Evolutionary conservation across 2,329 filamentous ascomycete species (phyloP).

Genomic region (Paraphoma sp.): DNA sequence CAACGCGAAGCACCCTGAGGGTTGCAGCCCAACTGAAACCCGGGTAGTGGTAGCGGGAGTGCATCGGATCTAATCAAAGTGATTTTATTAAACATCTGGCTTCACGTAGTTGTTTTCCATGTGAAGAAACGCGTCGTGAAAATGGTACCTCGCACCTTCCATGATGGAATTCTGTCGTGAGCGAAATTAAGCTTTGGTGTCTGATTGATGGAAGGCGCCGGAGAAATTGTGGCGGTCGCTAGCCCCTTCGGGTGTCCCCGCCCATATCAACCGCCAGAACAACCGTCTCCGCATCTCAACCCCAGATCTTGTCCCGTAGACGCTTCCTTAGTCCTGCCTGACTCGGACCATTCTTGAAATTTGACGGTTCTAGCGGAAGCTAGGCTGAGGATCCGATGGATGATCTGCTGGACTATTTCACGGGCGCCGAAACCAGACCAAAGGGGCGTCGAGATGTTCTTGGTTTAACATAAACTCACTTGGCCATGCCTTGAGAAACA

Average conservation of each 20-base stretch:
- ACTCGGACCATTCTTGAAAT: not conserved
- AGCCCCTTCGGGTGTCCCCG: constrained; percentile 13
- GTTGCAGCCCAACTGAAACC: not conserved
- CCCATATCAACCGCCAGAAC: constrained; percentile 10
- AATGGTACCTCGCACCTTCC: not conserved
- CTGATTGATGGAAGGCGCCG: constrained; percentile 33
- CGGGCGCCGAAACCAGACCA: no score
- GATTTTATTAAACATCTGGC: not conserved
- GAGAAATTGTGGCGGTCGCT: constrained; percentile 25
- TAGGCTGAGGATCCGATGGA: not conserved
- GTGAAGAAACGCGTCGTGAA: not conserved
- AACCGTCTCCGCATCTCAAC: constrained; percentile 20
- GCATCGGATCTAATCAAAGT: not conserved
- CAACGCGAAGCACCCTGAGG: not conserved
- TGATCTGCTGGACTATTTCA: not conserved
- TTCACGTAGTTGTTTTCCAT: not conserved
- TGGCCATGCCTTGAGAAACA: no score
- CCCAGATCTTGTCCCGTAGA: constrained; percentile 17
- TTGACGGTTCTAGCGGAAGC: not conserved
- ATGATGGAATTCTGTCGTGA: not conserved
- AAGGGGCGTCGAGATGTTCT: no score
- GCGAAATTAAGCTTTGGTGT: not conserved
- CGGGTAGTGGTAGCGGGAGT: not conserved
- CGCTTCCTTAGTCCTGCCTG: not conserved
- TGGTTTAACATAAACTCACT: no score